Evolutionary conservation across 306 rosid genomes (phyloP).

Genomic region (Cicer pinnatifidum): DNA sequence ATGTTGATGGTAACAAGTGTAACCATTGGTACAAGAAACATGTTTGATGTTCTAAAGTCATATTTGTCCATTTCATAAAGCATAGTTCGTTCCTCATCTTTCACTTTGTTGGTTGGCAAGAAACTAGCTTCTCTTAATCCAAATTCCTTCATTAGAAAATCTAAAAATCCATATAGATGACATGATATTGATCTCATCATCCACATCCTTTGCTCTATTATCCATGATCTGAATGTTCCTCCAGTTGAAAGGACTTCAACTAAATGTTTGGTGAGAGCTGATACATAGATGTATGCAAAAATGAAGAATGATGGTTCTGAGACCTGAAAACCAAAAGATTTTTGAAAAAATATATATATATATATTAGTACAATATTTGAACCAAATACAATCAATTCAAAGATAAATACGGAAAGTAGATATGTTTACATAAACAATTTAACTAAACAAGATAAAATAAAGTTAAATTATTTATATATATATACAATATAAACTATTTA

Average conservation of each 20-base stretch:
- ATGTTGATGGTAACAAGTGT: slow-evolving; percentile 52
- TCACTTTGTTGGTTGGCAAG: slow-evolving; percentile 67
- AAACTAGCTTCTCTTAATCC: slow-evolving; percentile 63
- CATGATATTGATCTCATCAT: slow-evolving; percentile 62
- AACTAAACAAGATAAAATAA: too few relatives aligned
- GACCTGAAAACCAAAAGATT: slow-evolving; percentile 43
- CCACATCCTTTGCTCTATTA: slow-evolving; percentile 71
- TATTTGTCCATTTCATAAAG: slow-evolving; percentile 59
- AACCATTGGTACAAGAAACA: slow-evolving; percentile 65
- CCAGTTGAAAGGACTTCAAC: slow-evolving; percentile 58
- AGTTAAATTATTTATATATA: too few relatives aligned
- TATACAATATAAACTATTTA: too few relatives aligned
- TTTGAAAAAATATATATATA: not conserved
- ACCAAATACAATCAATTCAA: slow-evolving; percentile 1
- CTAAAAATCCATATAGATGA: slow-evolving; percentile 60
- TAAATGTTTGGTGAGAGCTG: slow-evolving; percentile 47
- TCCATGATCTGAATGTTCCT: slow-evolving; percentile 51
- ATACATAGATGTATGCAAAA: slow-evolving; percentile 54
- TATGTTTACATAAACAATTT: too few relatives aligned
- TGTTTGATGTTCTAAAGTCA: slow-evolving; percentile 61
- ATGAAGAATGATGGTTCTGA: slow-evolving; percentile 53
- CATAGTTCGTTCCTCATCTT: slow-evolving; percentile 49
- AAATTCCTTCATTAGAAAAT: slow-evolving; percentile 56
- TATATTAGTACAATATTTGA: not conserved
- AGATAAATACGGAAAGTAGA: too few relatives aligned